A percentile compares a stretch with the other conserved stretches of the same genome.
phyloP scores from a whole-genome alignment of 1,284 basidiomycete genomes.

The Cystobasidium sp. region DNA sequence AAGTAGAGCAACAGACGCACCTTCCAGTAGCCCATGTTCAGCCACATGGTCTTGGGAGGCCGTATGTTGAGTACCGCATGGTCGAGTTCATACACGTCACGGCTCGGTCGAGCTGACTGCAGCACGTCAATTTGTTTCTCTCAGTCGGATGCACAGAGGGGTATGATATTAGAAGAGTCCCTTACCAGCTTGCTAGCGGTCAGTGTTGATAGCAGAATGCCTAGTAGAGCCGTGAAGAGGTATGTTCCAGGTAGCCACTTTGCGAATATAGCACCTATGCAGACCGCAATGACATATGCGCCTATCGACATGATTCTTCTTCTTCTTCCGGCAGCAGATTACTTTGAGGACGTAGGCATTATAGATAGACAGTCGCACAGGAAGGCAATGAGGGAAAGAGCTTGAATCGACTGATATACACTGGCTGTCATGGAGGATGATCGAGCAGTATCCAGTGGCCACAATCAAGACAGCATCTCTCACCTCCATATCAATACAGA shows the following conservation, averaged over 20 bases:
- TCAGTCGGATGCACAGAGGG: background rate
- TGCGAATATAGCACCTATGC: background rate
- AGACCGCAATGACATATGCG: background rate
- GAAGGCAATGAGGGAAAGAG: too few species aligned
- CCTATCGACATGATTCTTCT: background rate
- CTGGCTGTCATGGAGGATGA: too few species aligned
- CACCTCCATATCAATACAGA: background rate
- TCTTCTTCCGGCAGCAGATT: background rate
- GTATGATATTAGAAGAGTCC: background rate
- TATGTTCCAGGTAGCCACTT: background rate
- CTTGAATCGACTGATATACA: too few species aligned
- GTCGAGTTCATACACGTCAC: conserved; percentile 37
- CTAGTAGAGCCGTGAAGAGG: background rate
- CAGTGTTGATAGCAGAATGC: background rate
- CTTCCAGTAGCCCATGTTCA: conserved; percentile 72
- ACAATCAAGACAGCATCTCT: background rate
- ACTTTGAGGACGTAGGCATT: too few species aligned
- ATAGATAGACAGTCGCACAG: too few species aligned
- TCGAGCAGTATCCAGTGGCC: too few species aligned
- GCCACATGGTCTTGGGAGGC: conserved; percentile 66
- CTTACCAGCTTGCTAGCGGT: background rate
- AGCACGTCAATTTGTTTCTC: background rate
- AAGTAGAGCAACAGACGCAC: conserved; percentile 55
- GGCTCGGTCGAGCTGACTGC: background rate
- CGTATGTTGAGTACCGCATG: conserved; percentile 43